A percentile compares a stretch with the other conserved stretches of the same genome.
Conservation (phyloP, 768 basidiomycete genomes). For the Boletus tomentosulus region DNA sequence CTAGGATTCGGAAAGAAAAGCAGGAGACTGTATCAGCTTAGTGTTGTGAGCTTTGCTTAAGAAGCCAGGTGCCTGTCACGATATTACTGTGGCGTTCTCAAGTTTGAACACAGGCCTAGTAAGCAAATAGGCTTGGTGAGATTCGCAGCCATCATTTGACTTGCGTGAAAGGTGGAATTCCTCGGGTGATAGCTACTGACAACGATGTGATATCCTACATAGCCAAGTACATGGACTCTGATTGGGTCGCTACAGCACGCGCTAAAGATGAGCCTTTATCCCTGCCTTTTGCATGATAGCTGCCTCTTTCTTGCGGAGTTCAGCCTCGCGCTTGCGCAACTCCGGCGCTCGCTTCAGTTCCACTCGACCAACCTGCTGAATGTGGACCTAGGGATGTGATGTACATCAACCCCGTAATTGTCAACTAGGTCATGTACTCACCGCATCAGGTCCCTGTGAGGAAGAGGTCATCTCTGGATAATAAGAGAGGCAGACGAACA, state of each 20-base stretch:
- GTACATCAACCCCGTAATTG: not conserved
- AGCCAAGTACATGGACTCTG: too few relatives aligned
- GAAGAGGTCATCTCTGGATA: slow-evolving; percentile 5
- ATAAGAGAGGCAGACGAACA: slow-evolving; percentile 8
- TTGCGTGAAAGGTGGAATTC: too few relatives aligned
- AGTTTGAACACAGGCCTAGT: too few relatives aligned
- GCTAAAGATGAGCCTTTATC: slow-evolving; percentile 48
- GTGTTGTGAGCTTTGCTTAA: too few relatives aligned
- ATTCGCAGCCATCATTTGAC: too few relatives aligned
- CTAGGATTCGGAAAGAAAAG: not conserved
- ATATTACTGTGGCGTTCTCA: too few relatives aligned
- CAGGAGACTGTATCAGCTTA: too few relatives aligned
- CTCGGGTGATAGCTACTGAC: too few relatives aligned
- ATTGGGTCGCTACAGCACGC: too few relatives aligned
- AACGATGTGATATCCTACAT: too few relatives aligned
- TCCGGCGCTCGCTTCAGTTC: slow-evolving; percentile 77
- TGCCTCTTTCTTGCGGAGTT: slow-evolving; percentile 58
- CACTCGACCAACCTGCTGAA: slow-evolving; percentile 89
- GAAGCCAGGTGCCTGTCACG: too few relatives aligned
- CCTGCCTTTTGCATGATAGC: slow-evolving; percentile 55
- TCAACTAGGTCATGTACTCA: slow-evolving; percentile 29
- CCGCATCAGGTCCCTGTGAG: slow-evolving; percentile 73
- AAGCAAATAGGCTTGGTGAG: too few relatives aligned
- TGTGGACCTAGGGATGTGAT: slow-evolving; percentile 65
- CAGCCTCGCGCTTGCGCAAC: slow-evolving; percentile 51